A percentile compares a stretch with the other conserved stretches of the same genome.
Evolutionary conservation across 306 rosid species (phyloP).

Genomic region (Pterocarpus macrocarpus): DNA sequence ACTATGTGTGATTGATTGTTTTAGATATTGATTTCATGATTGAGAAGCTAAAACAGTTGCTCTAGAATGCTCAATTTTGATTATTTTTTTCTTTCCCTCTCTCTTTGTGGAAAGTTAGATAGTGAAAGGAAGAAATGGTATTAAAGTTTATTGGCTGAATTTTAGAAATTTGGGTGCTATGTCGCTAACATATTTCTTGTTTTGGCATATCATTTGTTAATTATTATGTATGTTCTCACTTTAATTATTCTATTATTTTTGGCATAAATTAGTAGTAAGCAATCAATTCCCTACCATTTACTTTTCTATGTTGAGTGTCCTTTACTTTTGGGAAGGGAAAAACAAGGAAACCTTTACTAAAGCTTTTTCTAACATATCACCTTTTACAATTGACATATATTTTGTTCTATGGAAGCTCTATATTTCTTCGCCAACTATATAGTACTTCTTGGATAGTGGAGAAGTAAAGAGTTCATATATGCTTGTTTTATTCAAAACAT

Average conservation of each 20-base stretch:
- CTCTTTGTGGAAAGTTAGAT: background rate
- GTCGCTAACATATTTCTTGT: too few species aligned
- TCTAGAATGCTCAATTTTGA: too few species aligned
- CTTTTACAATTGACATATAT: background rate
- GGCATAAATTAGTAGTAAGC: background rate
- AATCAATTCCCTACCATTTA: background rate
- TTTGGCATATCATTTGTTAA: background rate
- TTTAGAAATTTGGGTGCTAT: too few species aligned
- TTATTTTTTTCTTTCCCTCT: background rate
- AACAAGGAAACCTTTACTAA: conserved; percentile 4
- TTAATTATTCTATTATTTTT: conserved; percentile 15
- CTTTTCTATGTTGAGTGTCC: conserved; percentile 1
- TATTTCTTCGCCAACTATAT: background rate
- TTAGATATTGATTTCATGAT: too few species aligned
- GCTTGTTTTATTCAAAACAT: conserved; percentile 14
- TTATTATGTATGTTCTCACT: conserved; percentile 25
- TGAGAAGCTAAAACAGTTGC: too few species aligned
- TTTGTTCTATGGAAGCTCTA: background rate
- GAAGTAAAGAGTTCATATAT: background rate
- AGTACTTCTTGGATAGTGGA: conserved; percentile 8
- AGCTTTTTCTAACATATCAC: conserved; percentile 15
- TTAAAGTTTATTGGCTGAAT: conserved; percentile 5
- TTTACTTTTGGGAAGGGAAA: background rate
- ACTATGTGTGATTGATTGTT: too few species aligned
- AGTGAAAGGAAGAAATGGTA: background rate